These are phyloP conservation scores for Physocladia obscura DNA, from an alignment of 192 early-diverging fungal species.

Conservation along the genomic window DNA sequence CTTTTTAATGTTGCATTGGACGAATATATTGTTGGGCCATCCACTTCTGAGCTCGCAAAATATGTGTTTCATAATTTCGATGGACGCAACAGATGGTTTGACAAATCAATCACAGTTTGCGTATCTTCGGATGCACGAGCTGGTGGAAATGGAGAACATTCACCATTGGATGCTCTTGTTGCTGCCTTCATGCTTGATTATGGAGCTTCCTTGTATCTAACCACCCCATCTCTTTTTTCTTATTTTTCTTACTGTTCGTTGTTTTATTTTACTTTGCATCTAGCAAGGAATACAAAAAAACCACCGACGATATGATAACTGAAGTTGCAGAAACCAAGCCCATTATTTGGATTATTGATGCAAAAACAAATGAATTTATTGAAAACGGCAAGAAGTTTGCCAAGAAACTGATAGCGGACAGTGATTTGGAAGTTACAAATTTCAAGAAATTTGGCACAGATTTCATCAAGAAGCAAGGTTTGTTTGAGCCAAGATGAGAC, in stretches of 20 bases:
- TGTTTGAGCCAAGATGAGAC: slow-evolving; percentile 39
- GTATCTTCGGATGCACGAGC: slow-evolving; percentile 73
- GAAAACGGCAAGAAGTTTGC: slow-evolving; percentile 54
- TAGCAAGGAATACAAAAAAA: slow-evolving; percentile 5
- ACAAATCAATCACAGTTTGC: slow-evolving; percentile 71
- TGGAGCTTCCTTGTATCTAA: slow-evolving; percentile 32
- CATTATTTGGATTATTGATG: slow-evolving; percentile 43
- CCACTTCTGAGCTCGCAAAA: slow-evolving; percentile 8
- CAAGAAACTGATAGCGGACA: slow-evolving; percentile 53
- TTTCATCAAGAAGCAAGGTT: slow-evolving; percentile 75
- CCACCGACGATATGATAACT: not conserved
- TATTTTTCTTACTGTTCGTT: not conserved
- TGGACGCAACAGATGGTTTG: slow-evolving; percentile 90
- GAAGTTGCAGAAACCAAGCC: slow-evolving; percentile 7
- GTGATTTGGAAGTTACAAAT: slow-evolving; percentile 61
- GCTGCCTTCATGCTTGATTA: slow-evolving; percentile 62
- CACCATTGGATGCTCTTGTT: slow-evolving; percentile 82
- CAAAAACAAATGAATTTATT: slow-evolving; percentile 34
- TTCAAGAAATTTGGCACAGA: slow-evolving; percentile 71
- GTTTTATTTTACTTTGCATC: slow-evolving; percentile 24
- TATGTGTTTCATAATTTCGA: slow-evolving; percentile 58
- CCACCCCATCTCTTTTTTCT: not conserved
- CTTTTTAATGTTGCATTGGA: slow-evolving; percentile 79
- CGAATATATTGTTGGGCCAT: slow-evolving; percentile 48
- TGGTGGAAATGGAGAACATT: slow-evolving; percentile 65